Conservation (phyloP, 192 early-diverging fungal genomes). For the Coemansia sp. region DNA sequence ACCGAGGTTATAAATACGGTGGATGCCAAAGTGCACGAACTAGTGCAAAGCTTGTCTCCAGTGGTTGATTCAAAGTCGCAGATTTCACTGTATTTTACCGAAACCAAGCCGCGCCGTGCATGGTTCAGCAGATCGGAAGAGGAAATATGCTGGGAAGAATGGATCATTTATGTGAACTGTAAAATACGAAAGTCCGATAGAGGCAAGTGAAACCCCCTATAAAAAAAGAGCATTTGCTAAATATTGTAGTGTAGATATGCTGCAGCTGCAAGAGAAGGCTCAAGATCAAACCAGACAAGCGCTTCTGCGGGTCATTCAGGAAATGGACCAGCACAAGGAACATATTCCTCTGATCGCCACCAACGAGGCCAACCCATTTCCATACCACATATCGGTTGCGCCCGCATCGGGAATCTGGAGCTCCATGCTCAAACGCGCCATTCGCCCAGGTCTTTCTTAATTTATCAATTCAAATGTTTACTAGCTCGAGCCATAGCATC, state of each 20-base stretch:
- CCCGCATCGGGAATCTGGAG: conserved; percentile 42
- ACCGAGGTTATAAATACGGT: conserved; percentile 17
- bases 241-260: conserved; percentile 6
- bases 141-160: conserved; percentile 53
- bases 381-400: conserved; percentile 39
- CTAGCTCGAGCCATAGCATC: conserved; percentile 38
- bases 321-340: conserved; percentile 41
- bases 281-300: conserved; percentile 30
- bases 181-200: conserved; percentile 12
- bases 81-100: conserved; percentile 41
- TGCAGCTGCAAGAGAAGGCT: conserved; percentile 22
- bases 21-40: conserved; percentile 29
- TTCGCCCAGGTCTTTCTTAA: conserved; percentile 25
- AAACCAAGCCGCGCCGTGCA: conserved; percentile 36
- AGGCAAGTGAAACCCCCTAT: conserved; percentile 3
- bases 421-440: conserved; percentile 52
- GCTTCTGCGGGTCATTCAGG: conserved; percentile 31
- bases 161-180: conserved; percentile 24
- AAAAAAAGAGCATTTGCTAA: background rate
- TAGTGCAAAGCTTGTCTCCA: conserved; percentile 35
- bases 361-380: conserved; percentile 41
- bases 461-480: conserved; percentile 22
- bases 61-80: conserved; percentile 28
- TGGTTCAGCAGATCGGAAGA: conserved; percentile 52
- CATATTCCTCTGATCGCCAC: conserved; percentile 48